Base-by-base conservation (phyloP, 2,329 filamentous ascomycete species). In the Cordyceps javanica region DNA sequence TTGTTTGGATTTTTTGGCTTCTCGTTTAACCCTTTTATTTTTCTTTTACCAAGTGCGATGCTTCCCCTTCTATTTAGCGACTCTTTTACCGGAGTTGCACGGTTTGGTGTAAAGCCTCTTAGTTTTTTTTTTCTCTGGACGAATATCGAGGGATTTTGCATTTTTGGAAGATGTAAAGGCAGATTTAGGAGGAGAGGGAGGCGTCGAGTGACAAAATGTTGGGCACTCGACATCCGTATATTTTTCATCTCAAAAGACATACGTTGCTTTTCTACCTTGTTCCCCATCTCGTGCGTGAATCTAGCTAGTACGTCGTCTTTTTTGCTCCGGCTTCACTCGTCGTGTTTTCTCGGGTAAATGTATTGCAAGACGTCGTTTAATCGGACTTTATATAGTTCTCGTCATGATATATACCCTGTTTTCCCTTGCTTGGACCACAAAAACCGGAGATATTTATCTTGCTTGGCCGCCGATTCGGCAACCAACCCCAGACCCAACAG, bases 1-100 rank as follows among this genome's bases (percentile, higher is more conserved):
- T 46, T 57, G 28, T 53, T 34, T 26, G 21, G n/a, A 34, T 34
- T 54, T 41, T 28, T 38, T 54, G 23, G 41, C 34, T 53, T 44
- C 5, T 42, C 23, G 13, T 56, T 55, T 50, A 14, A 14, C n/a
- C 16, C 3, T 48, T 48, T 48, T 21, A 14, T 45, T 45, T n/a
- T 32, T 51, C 46, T 25, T 44, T 44, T 39, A 26, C 23, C 50
- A 41, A 48, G 58, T 49, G 52, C 52, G 44, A 56, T 56, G 58
- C 56, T 59, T 59, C 58, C 58, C 58, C 52, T 59, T 59, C 58
- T 59, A 51, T 59, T 55, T 56, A 59, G 52, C 46, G 39, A 46
- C 58, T 56, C 52, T 55, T 38, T 51, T 28, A 42, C 19, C 39
- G 30, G 58, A 52, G 58, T 51, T 51, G 58, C 52, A 49, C 39